Conservation (phyloP, 345 rosid genomes). For the Lepidium sativum region DNA sequence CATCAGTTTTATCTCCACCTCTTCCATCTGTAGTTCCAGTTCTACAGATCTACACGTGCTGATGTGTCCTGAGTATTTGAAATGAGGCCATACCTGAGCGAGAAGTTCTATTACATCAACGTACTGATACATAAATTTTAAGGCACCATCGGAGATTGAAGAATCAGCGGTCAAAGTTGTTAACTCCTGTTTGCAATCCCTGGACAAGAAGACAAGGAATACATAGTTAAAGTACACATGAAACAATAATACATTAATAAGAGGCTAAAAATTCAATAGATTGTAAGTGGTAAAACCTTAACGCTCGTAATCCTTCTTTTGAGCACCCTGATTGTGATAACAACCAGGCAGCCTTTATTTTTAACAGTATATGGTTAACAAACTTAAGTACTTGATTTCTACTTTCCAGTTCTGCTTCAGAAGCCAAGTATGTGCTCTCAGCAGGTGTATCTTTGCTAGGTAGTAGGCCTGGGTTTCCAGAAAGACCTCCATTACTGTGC, state of each 20-base stretch:
- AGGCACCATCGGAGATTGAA: constrained; percentile 33
- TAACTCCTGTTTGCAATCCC: constrained; percentile 62
- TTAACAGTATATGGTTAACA: constrained; percentile 37
- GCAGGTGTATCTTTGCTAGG: constrained; percentile 16
- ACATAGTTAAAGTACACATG: neutral
- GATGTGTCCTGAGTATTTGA: constrained; percentile 22
- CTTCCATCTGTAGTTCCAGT: constrained; percentile 44
- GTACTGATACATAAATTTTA: constrained; percentile 45
- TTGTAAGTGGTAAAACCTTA: constrained; percentile 40
- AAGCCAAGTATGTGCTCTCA: constrained; percentile 16
- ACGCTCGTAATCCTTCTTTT: constrained; percentile 37
- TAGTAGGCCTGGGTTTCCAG: constrained; percentile 16
- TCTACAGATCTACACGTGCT: constrained; percentile 27
- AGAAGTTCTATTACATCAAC: constrained; percentile 46
- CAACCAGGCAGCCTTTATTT: constrained; percentile 51
- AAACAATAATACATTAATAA: neutral
- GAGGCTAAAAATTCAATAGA: neutral
- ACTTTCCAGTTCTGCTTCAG: constrained; percentile 24
- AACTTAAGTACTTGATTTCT: constrained; percentile 26
- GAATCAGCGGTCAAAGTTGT: constrained; percentile 28
- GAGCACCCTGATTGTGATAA: constrained; percentile 50
- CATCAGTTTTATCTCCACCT: constrained; percentile 50
- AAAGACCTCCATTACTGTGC: constrained; percentile 10
- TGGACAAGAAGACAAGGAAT: constrained; percentile 21
- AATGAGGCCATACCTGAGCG: constrained; percentile 37